Evolutionary conservation across 257 asterid species (phyloP), one percentile per base, ranked within the genome.

Genomic region (Gynochthodes officinalis): DNA sequence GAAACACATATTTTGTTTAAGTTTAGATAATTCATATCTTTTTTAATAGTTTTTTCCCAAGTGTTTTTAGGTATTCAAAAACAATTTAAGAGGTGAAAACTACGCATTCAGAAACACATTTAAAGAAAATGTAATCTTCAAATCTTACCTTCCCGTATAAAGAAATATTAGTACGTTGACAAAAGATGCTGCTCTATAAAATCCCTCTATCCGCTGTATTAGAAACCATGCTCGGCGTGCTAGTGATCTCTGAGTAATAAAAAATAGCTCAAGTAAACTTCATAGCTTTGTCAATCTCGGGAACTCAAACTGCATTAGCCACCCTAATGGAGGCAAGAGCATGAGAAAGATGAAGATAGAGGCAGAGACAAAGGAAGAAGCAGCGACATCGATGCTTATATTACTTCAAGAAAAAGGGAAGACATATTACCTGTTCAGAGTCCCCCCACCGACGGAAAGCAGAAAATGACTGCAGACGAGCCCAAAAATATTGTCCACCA

Each of bases 371-470:
- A 9, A 9, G 25, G 44, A 27, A 54, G 53, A 43, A 23, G 4
- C 19, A 40, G 75, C 16, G 11, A 21, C 74, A 71, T 7, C 60
- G 52, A 50, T 18, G 35, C 32, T 61, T 32, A 37, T 2, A 50
- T 19, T 10, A 48, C 11, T 19, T 49, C n/a, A 2, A 13, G 1
- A 5, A 49, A 13, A 49, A 32, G 4, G 43, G 27, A 10, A 19
- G 68, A 74, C 32, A 70, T 28, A 33, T 18, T 76, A 93, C 98
- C 93, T 93, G 97, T 71, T 91, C 97, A 43, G 97, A 88, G 77
- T 87, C 92, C n/a, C 97, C 99, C 97, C 95, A 92, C 84, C 98
- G 90, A 7, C 96, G 93, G 66, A 94, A 92, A 75, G 97, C 95
- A 64, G 98, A 94, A 87, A 91, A 91, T 0, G 98, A 89, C 73